Evolutionary conservation across 805 yeast genomes (phyloP), one percentile per base, ranked within the genome.

Genomic region (Saccharomyces mikatae): DNA sequence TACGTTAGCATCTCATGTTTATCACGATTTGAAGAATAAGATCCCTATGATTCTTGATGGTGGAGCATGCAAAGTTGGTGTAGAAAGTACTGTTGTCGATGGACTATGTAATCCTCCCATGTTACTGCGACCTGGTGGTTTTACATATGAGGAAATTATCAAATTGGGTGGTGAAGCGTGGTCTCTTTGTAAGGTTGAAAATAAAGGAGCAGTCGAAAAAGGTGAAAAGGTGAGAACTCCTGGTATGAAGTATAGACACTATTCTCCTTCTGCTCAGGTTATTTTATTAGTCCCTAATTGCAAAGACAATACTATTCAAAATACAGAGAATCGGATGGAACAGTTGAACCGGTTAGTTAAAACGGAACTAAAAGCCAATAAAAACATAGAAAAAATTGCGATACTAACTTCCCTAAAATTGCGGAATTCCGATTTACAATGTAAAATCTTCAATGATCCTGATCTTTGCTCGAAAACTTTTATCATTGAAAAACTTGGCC

Each of bases 181-280:
- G 97, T 62, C 69, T 6, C 68, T 81, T 50, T 80, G 88, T 1
- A 69, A 80, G 5, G 71, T 87, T 4, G 90, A 87, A 8, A 85
- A 81, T 60, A 79, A 78, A 58, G 80, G 82, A 1, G 89, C 89
- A 4, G 65, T 66, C 2, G 74, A 66, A 5, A 70, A 71, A 1
- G 87, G 83, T 21, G 97, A 89, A 58, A 78, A 83, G 1, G 95
- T 87, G 0, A 79, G 87, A 61, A 94, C 99, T 0, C 99, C 99
- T 0, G 99, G 99, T 0, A 94, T 94, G 99, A 94, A 94, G 66
- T 94, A 94, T 68, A 83, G 87, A 61, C 99, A 94, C 69, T 94
- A 94, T 68, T 87, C 97, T 0, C 99, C 99, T 3, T 78, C 79
- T 1, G 96, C 97, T 0, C 82, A 79, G 55, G 98, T 94, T 3